These are phyloP conservation scores for Cladosporium phlei DNA, from an alignment of 2,329 filamentous ascomycete genomes.

Conservation along the genomic window DNA sequence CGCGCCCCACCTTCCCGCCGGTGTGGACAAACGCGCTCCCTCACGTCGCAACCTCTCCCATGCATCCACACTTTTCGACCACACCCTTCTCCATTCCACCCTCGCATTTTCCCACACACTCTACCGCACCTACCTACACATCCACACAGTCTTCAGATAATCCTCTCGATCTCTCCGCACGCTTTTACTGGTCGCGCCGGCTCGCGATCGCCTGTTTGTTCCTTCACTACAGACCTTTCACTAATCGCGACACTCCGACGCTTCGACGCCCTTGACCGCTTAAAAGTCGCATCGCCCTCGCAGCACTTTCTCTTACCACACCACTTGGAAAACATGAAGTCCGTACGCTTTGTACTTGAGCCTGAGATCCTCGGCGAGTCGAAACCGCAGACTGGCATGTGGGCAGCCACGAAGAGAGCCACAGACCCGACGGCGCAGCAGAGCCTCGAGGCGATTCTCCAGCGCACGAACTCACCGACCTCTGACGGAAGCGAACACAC, in stretches of 20 bases:
- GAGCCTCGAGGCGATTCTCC: not conserved
- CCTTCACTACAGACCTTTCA: too few relatives aligned
- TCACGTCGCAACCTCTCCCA: not conserved
- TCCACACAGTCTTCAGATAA: not conserved
- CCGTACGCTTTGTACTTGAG: not conserved
- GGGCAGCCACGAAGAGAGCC: not conserved
- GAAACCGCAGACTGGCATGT: not conserved
- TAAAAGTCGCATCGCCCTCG: too few relatives aligned
- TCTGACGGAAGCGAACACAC: too few relatives aligned
- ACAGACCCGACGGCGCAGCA: not conserved
- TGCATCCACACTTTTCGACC: not conserved
- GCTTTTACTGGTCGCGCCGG: conserved; percentile 2
- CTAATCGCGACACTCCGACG: too few relatives aligned
- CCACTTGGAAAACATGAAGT: too few relatives aligned
- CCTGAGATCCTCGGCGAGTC: not conserved
- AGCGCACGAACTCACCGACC: too few relatives aligned
- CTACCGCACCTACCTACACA: not conserved
- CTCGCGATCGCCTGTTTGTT: not conserved
- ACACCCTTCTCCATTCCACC: not conserved
- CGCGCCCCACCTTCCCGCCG: not conserved
- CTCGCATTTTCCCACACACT: not conserved
- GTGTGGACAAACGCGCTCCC: not conserved
- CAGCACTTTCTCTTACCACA: too few relatives aligned
- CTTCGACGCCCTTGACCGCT: too few relatives aligned
- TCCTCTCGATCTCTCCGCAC: not conserved